These are phyloP conservation scores for Graphilbum sp. DNA, from an alignment of 2,329 filamentous ascomycete genomes.

Conservation along the genomic window DNA sequence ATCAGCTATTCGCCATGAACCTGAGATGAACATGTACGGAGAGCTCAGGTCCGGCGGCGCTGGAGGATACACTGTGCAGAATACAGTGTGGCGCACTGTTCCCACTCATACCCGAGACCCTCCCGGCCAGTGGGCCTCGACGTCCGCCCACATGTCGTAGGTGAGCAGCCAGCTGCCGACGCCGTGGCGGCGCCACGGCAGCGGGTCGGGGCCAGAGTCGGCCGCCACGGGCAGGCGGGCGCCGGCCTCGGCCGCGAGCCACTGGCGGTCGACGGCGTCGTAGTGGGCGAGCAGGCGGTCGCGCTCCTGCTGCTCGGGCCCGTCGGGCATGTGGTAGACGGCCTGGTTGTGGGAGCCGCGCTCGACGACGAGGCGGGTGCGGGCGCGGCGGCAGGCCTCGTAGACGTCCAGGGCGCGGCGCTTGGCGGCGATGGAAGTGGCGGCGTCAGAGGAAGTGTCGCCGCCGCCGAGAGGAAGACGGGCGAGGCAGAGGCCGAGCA, in stretches of 20 bases:
- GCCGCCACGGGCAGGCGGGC: too few relatives aligned
- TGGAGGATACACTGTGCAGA: too few relatives aligned
- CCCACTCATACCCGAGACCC: too few relatives aligned
- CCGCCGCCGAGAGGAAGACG: too few relatives aligned
- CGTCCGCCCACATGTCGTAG: conserved; percentile 8
- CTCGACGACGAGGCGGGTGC: conserved; percentile 6
- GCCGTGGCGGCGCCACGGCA: conserved; percentile 9
- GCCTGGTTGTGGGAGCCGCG: conserved; percentile 8
- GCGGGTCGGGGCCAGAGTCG: conserved; percentile 8
- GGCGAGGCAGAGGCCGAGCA: conserved; percentile 9
- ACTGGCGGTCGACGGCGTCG: conserved; percentile 2
- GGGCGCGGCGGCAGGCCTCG: conserved; percentile 6
- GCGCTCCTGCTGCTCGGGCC: conserved; percentile 5
- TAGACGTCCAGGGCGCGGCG: conserved; percentile 5
- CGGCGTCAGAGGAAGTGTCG: too few relatives aligned
- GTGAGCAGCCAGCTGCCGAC: conserved; percentile 9
- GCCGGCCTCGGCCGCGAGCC: too few relatives aligned
- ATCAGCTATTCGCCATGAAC: too few relatives aligned
- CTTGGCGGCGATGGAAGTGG: conserved; percentile 1
- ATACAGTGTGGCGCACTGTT: too few relatives aligned
- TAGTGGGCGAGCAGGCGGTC: conserved; percentile 3
- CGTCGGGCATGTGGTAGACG: conserved; percentile 9
- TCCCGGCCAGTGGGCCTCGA: conserved; percentile 4
- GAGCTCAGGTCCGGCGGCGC: too few relatives aligned
- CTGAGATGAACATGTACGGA: too few relatives aligned